phyloP scores from a whole-genome alignment of 768 basidiomycete species.

The Lyophyllum atratum region DNA sequence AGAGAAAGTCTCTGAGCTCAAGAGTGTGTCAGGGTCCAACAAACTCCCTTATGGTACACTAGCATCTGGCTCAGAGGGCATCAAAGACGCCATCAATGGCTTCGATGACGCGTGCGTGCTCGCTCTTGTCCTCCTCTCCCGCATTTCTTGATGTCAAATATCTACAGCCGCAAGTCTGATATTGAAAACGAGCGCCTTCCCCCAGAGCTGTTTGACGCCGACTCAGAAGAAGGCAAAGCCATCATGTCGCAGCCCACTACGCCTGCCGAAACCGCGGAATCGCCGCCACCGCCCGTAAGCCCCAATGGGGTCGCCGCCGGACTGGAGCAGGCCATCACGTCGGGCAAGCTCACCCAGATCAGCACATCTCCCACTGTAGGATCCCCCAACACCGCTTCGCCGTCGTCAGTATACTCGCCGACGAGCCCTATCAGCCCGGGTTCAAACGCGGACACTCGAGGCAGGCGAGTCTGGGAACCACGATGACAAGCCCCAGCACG shows the following conservation, averaged over 20 bases:
- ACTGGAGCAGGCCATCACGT: conserved; percentile 41
- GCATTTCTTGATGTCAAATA: conserved; percentile 1
- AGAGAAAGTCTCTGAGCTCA: conserved; percentile 95
- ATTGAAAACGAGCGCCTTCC: conserved; percentile 99
- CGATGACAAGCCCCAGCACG: conserved; percentile 93
- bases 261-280: conserved; percentile 46
- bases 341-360: conserved; percentile 32
- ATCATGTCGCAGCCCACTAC: conserved; percentile 60
- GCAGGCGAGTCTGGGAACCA: conserved; percentile 88
- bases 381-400: conserved; percentile 18
- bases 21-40: conserved; percentile 78
- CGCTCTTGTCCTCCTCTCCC: background rate
- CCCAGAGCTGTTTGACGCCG: conserved; percentile 88
- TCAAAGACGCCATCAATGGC: conserved; percentile 90
- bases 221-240: conserved; percentile 70
- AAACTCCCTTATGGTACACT: conserved; percentile 84
- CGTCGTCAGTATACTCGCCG: conserved; percentile 34
- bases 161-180: conserved; percentile 85
- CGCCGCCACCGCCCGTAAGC: conserved; percentile 42
- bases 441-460: conserved; percentile 76
- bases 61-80: conserved; percentile 88
- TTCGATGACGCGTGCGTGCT: conserved; percentile 92
- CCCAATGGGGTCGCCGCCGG: conserved; percentile 47
- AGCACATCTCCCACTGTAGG: conserved; percentile 25
- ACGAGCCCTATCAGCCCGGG: conserved; percentile 46